Base-by-base conservation (phyloP, 139 green algal genomes). In the Monoraphidium neglectum region DNA sequence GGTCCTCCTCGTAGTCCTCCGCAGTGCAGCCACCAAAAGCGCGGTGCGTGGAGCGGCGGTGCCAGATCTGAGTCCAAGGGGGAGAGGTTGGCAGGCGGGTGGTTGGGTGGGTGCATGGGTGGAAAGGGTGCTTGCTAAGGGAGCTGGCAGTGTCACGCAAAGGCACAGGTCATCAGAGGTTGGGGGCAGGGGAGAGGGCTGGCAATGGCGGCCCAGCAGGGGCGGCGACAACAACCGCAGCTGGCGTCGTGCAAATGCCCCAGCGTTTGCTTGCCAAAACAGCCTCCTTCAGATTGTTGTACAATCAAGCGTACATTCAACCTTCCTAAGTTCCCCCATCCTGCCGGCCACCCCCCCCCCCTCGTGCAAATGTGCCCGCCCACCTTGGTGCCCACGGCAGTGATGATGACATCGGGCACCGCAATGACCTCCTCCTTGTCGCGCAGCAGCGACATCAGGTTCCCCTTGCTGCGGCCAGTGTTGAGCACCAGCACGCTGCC, bases 381-480 rank as follows among this genome's bases (percentile, higher is more conserved):
- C 49, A 94, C 87, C 84, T 96, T 96, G 30, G 94, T 97, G 12
- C 94, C 94, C 49, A 97, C 94, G 26, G 93, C 94, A 23, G 89
- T 93, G 72, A 98, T 91, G 36, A 97, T 77, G 23, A 89, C 89
- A 65, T 97, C 92, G 0, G 94, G 94, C 40, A 93, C 68, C 6
- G 93, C 87, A 65, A 98, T 83, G 33, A 84, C 76, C 15, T 84
- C 87, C 5, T 72, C 70, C 62, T 94, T 95, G 57, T 90, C 75
- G 47, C 90, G 78, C 38, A 93, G 77, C 62, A 98, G 84, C 12
- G 70, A 78, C 59, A 83, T 83, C 38, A 97, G 95, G 81, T 95
- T 89, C 38, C 89, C 91, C 67, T 77, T 76, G 78, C 47, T 71
- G 54, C 78, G 71, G 24, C 79, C 79, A 6, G 86, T 90, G 82